Evolutionary conservation across 202 grass and related monocot genomes (phyloP), one percentile per base, ranked within the genome.

Genomic region (Schoenoplectus tabernaemontani): DNA sequence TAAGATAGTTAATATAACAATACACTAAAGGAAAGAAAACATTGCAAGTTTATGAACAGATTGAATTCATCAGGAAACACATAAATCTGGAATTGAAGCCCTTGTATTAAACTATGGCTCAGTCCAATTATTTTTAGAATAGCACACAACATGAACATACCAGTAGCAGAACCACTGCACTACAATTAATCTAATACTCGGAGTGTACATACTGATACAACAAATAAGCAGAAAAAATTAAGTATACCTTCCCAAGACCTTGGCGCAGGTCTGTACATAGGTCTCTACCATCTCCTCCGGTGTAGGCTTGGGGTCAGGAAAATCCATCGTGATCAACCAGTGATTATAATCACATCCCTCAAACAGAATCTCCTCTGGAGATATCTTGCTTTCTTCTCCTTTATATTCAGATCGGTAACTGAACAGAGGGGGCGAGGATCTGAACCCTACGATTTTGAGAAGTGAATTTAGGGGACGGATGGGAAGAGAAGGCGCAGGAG

Each of bases 291-390:
- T 97, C 87, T 94, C 91, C 56, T 97, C 94, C 19, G 83, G 87
- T 22, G 91, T 81, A 0, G 91, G 89, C 73, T 93, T 93, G 16
- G 94, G 89, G 34, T 92, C 91, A 9, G 91, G 87, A 83, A 97
- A 97, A 28, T 97, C 94, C 89, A 97, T 97, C 63, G 94, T 97
- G 84, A 97, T 93, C 82, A 97, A 86, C 91, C 94, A 97, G 89
- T 97, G 94, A 57, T 97, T 97, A 86, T 89, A 97, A 77, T 97
- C 94, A 76, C 94, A 97, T 6, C 94, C 94, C 84, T 97, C 91
- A 61, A 97, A 97, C 42, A 97, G 84, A 71, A 97, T 93, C 57
- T 97, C 94, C 0, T 97, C 94, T 57, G 94, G 89, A 36, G 80
- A 79, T 38, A 97, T 88, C 48, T 93, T 92, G 5, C 84, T 91